A percentile compares a stretch with the other conserved stretches of the same genome.
These are phyloP conservation scores for Paecilomyces sp. DNA, from an alignment of 2,329 filamentous ascomycete species.

Conservation along the genomic window DNA sequence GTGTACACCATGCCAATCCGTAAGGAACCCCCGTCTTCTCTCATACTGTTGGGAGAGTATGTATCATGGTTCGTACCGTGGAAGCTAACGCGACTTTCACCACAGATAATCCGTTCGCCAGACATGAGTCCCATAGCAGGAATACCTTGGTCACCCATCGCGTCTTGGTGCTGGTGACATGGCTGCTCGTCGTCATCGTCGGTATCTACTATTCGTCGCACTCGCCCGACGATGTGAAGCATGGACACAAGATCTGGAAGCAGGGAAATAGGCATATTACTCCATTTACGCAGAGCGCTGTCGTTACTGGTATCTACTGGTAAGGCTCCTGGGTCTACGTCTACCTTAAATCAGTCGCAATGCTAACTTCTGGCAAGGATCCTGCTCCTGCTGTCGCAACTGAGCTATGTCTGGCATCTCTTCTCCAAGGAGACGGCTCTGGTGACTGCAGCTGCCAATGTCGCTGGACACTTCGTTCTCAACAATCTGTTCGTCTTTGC, in stretches of 20 bases:
- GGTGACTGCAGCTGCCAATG: conserved; percentile 64
- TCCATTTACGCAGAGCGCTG: conserved; percentile 66
- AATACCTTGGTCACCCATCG: conserved; percentile 65
- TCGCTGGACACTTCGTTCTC: conserved; percentile 76
- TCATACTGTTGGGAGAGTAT: background rate
- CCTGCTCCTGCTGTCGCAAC: conserved; percentile 66
- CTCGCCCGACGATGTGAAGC: conserved; percentile 55
- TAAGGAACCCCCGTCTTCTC: background rate
- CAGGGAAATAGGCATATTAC: conserved; percentile 62
- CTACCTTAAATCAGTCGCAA: background rate
- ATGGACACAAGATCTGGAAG: conserved; percentile 63
- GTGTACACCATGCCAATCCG: background rate
- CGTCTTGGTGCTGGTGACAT: conserved; percentile 64
- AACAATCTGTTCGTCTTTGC: conserved; percentile 78
- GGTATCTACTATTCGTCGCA: conserved; percentile 68
- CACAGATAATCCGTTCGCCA: conserved; percentile 68
- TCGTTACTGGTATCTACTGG: conserved; percentile 67
- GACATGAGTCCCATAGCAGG: conserved; percentile 58
- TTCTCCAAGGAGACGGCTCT: conserved; percentile 60
- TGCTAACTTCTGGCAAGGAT: conserved; percentile 44
- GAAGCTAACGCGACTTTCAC: background rate
- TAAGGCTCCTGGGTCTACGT: conserved; percentile 26
- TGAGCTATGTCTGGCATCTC: conserved; percentile 68
- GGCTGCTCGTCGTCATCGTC: conserved; percentile 64
- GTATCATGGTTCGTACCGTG: background rate